phyloP scores from a whole-genome alignment of 75 land plant species.

The Sequoia sempervirens region DNA sequence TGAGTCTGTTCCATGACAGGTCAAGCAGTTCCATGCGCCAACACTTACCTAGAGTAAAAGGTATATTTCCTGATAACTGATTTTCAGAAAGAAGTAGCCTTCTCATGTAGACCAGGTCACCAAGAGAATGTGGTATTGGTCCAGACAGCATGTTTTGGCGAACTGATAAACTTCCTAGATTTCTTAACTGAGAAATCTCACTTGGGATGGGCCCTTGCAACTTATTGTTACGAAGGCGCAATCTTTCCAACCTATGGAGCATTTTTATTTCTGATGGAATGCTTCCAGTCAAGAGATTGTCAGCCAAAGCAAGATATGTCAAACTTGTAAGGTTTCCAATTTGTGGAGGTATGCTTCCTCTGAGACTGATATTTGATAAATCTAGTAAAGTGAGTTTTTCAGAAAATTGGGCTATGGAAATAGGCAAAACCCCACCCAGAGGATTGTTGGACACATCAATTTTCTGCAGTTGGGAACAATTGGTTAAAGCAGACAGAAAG shows the following conservation, averaged over 20 bases:
- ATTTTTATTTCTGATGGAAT: slow-evolving; percentile 12
- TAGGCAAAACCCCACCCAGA: slow-evolving; percentile 4
- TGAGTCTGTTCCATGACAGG: slow-evolving; percentile 22
- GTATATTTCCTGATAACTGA: slow-evolving; percentile 34
- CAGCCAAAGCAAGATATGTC: slow-evolving; percentile 18
- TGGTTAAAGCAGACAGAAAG: slow-evolving; percentile 4
- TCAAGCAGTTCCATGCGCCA: slow-evolving; percentile 15
- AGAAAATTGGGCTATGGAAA: slow-evolving; percentile 1
- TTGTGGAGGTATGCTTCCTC: slow-evolving; percentile 11
- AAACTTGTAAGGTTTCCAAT: slow-evolving; percentile 23
- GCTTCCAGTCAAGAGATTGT: slow-evolving; percentile 16
- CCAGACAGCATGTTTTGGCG: slow-evolving; percentile 7
- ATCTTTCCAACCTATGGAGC: slow-evolving; percentile 12
- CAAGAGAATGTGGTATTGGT: slow-evolving; percentile 16
- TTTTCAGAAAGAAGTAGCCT: slow-evolving; percentile 34
- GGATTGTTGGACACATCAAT: slow-evolving; percentile 1
- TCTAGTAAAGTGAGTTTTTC: neutral
- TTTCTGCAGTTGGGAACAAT: slow-evolving; percentile 5
- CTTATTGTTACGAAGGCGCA: slow-evolving; percentile 23
- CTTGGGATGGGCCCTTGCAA: slow-evolving; percentile 27
- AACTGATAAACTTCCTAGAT: slow-evolving; percentile 5
- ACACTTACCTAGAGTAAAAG: slow-evolving; percentile 19
- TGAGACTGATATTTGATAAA: neutral
- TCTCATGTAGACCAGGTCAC: slow-evolving; percentile 14
- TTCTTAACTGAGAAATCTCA: slow-evolving; percentile 30